phyloP scores from a whole-genome alignment of 1,139 yeast species.

The Protomyces inundatus region DNA sequence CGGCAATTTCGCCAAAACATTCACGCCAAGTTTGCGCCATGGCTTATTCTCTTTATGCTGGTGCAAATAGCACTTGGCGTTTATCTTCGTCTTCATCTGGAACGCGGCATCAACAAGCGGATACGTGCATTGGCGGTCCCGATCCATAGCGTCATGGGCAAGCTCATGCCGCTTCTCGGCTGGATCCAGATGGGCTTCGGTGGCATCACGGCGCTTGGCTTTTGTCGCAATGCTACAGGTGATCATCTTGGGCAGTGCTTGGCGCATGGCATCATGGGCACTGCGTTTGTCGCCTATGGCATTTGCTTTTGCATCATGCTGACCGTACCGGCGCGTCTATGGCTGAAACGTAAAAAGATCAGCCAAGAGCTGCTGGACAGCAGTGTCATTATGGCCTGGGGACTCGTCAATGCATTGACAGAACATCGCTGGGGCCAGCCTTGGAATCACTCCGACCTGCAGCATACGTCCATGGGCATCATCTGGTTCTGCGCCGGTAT shows the following conservation, averaged over 20 bases:
- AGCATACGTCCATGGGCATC: conserved; percentile 74
- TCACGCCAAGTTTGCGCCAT: conserved; percentile 38
- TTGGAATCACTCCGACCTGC: conserved; percentile 76
- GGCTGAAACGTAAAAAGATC: conserved; percentile 43
- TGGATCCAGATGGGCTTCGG: conserved; percentile 72
- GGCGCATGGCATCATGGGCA: conserved; percentile 96
- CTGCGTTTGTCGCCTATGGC: conserved; percentile 76
- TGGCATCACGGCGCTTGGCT: conserved; percentile 77
- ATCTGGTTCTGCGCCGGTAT: conserved; percentile 95
- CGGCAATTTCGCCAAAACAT: conserved; percentile 39
- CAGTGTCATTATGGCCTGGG: conserved; percentile 76
- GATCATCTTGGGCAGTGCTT: conserved; percentile 83
- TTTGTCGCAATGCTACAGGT: conserved; percentile 53
- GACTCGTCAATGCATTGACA: conserved; percentile 86
- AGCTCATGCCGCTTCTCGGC: conserved; percentile 45
- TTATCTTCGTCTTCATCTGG: conserved; percentile 38
- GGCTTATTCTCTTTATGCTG: conserved; percentile 36
- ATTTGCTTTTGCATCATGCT: conserved; percentile 61
- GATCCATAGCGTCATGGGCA: conserved; percentile 40
- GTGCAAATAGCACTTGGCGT: conserved; percentile 39
- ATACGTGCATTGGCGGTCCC: conserved; percentile 37
- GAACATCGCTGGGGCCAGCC: conserved; percentile 94
- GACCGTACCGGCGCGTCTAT: conserved; percentile 41
- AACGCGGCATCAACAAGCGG: conserved; percentile 29
- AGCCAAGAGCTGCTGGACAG: conserved; percentile 88